Evolutionary conservation across 768 basidiomycete genomes (phyloP).

Genomic region (Calvatia gigantea): DNA sequence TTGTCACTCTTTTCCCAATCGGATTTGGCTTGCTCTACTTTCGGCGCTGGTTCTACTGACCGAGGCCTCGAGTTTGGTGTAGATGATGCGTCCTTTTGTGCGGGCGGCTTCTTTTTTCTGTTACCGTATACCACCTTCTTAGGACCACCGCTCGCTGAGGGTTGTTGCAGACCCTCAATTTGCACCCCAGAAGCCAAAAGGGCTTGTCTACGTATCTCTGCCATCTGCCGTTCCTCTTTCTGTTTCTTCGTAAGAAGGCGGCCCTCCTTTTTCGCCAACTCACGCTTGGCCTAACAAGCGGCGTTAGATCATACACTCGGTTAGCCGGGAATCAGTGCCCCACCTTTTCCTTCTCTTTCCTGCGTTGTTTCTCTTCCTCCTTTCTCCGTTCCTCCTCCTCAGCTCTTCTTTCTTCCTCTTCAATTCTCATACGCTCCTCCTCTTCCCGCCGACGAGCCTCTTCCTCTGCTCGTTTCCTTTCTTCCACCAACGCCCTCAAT

Average conservation of each 20-base stretch:
- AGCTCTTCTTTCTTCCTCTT: constrained; percentile 81
- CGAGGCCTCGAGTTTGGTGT: constrained; percentile 52
- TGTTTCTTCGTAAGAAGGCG: constrained; percentile 95
- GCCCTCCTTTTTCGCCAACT: constrained; percentile 91
- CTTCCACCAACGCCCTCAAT: constrained; percentile 88
- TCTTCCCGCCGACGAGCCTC: constrained; percentile 70
- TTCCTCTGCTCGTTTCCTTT: constrained; percentile 85
- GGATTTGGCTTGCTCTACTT: constrained; percentile 33
- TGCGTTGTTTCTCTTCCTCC: constrained; percentile 81
- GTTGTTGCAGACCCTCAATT: constrained; percentile 83
- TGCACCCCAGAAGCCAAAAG: constrained; percentile 85
- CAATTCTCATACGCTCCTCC: constrained; percentile 76
- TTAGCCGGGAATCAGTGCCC: constrained; percentile 9
- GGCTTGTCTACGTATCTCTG: constrained; percentile 88
- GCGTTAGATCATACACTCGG: too few relatives aligned
- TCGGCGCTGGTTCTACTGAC: constrained; percentile 38
- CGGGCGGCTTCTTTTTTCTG: constrained; percentile 73
- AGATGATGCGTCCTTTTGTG: constrained; percentile 50
- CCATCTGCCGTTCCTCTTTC: constrained; percentile 87
- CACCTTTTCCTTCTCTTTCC: constrained; percentile 89
- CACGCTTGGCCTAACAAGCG: constrained; percentile 92
- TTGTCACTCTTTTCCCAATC: constrained; percentile 74
- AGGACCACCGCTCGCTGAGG: constrained; percentile 35
- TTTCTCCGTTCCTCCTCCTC: constrained; percentile 75
- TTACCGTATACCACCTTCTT: constrained; percentile 84